These are phyloP conservation scores for Dactylella cylindrospora DNA, from an alignment of 2,329 filamentous ascomycete genomes.

Conservation along the genomic window DNA sequence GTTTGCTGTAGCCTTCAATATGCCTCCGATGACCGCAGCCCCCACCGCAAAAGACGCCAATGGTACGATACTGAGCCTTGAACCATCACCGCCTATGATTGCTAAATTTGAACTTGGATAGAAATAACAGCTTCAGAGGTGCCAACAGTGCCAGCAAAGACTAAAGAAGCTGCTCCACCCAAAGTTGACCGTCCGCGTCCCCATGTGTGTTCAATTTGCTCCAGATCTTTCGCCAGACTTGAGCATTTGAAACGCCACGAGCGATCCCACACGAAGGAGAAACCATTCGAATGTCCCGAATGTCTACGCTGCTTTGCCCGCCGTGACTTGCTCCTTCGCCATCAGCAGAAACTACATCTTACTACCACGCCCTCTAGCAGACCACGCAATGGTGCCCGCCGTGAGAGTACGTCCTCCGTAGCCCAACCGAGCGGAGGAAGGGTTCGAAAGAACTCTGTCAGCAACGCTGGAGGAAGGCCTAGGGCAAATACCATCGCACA, in stretches of 20 bases:
- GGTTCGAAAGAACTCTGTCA: conserved; percentile 90
- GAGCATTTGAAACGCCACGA: conserved; percentile 98
- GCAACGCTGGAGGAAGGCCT: conserved; percentile 65
- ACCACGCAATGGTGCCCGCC: conserved; percentile 70
- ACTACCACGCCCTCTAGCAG: conserved; percentile 83
- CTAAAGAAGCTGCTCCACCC: conserved; percentile 60
- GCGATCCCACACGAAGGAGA: conserved; percentile 97
- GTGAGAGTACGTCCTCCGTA: conserved; percentile 80
- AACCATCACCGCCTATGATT: neutral
- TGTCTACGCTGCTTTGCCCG: conserved; percentile 93
- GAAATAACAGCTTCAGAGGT: conserved; percentile 27
- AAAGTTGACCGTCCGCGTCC: conserved; percentile 98
- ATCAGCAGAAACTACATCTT: conserved; percentile 98
- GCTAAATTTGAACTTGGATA: conserved; percentile 34
- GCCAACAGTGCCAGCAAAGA: conserved; percentile 20
- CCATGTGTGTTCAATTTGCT: conserved; percentile 88
- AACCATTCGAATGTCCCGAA: conserved; percentile 95
- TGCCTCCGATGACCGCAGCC: conserved; percentile 43
- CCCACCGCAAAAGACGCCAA: conserved; percentile 37
- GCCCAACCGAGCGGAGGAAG: conserved; percentile 67
- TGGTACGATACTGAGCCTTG: conserved; percentile 29
- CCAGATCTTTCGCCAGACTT: conserved; percentile 86
- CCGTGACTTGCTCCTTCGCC: conserved; percentile 83
- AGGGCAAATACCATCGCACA: conserved; percentile 96
- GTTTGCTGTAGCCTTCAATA: conserved; percentile 43